A percentile compares a stretch with the other conserved stretches of the same genome.
Evolutionary conservation across 345 rosid genomes (phyloP).

Genomic region (Brassica juncea): DNA sequence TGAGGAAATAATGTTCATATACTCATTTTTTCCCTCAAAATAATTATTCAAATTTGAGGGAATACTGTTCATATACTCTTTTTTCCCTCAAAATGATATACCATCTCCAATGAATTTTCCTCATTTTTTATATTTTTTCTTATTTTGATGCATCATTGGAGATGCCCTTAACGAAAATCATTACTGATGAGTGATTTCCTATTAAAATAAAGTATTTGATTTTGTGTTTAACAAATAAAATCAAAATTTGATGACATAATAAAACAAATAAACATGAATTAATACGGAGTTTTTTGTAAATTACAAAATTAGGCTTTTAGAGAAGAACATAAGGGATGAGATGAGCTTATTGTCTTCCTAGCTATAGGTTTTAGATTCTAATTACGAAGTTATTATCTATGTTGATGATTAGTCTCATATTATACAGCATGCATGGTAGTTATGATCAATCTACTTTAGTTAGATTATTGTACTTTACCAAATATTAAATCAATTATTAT

Average conservation of each 20-base stretch:
- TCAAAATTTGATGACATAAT: not conserved
- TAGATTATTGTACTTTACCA: not conserved
- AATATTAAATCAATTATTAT: not conserved
- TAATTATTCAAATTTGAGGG: no score
- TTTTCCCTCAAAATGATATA: no score
- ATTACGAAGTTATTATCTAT: not conserved
- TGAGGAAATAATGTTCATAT: no score
- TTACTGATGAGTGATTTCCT: not conserved
- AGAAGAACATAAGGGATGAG: not conserved
- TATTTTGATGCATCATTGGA: no score
- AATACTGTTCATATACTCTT: no score
- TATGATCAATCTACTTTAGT: not conserved
- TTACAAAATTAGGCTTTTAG: not conserved
- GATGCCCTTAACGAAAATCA: no score
- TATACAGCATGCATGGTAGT: not conserved
- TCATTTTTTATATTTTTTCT: no score
- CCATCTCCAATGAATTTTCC: no score
- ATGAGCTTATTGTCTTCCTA: constrained; percentile 20
- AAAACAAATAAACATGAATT: not conserved
- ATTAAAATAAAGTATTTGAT: not conserved
- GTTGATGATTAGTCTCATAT: not conserved
- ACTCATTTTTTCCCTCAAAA: no score
- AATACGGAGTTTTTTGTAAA: not conserved
- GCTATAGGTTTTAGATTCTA: constrained; percentile 16
- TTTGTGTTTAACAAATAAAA: not conserved